Conservation (phyloP, 768 basidiomycete species). For the Clathrus columnatus region DNA sequence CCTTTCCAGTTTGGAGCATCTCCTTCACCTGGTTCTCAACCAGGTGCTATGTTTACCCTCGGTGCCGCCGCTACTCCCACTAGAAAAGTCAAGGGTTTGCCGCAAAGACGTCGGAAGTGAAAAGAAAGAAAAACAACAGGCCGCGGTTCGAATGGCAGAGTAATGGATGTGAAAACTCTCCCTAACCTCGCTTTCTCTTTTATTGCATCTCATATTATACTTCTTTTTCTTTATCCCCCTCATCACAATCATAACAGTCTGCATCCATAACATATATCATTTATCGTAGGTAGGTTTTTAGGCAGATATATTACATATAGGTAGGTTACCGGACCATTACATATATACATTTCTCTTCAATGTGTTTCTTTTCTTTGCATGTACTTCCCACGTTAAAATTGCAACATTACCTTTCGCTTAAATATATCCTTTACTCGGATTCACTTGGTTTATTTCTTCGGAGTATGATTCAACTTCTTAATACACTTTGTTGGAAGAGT, state of each 20-base stretch:
- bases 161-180: too few relatives aligned
- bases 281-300: too few relatives aligned
- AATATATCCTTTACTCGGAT: too few relatives aligned
- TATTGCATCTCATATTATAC: constrained; percentile 7
- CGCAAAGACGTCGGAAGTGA: constrained; percentile 1
- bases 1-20: constrained; percentile 9
- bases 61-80: constrained; percentile 1
- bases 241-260: not conserved
- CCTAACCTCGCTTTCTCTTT: too few relatives aligned
- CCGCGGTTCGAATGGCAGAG: too few relatives aligned
- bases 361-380: not conserved
- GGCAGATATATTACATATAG: not conserved
- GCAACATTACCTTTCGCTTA: too few relatives aligned
- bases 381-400: not conserved
- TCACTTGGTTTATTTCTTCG: too few relatives aligned
- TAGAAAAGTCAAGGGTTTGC: constrained; percentile 8
- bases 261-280: too few relatives aligned
- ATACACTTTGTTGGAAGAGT: too few relatives aligned
- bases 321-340: not conserved
- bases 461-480: too few relatives aligned
- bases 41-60: not conserved
- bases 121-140: not conserved
- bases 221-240: too few relatives aligned
- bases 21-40: not conserved
- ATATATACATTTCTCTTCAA: too few relatives aligned